Evolutionary conservation across 805 yeast genomes (phyloP), one percentile per base, ranked within the genome.

Genomic region (Suhomyces sp.): DNA sequence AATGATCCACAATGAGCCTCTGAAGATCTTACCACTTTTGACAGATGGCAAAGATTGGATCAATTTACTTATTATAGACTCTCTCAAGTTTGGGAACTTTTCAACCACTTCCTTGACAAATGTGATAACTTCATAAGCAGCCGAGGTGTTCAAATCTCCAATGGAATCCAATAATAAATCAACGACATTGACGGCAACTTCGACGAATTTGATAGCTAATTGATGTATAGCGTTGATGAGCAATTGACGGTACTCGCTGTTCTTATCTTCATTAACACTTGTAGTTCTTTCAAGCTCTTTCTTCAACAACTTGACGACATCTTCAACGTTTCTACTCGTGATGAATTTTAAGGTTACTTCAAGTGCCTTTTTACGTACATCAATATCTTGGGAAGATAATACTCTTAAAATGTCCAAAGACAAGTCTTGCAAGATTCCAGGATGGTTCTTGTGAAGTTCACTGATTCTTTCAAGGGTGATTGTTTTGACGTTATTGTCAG

Each of bases 71-170:
- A 94, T 70, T 47, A 91, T 86, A 17, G 82, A 70, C 19, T 77
- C 70, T 66, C 96, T 84, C 60, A 90, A 78, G 52, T 84, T 84
- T 35, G 97, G 96, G 78, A 86, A 92, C 64, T 88, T 88, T 70
- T 92, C 97, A 56, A 92, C 88, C 45, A 92, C 96, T 70, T 93
- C 97, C 69, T 94, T 93, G 58, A 93, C 87, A 70, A 94, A 94
- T n/a, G 87, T 70, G 51, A 96, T 82, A 47, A 94, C 96, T 57
- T 92, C 98, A 56, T 86, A 80, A 7, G 98, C 97, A 5, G 97
- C 89, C 48, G 84, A 70, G 12, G 96, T 83, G 68, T 89, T 86
- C 66, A 94, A 81, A 52, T 92, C 97, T 54, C 88, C 84, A 61
- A 94, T 80, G 60, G 91, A 88, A 58, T 90, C 97, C 58, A 94